Base-by-base conservation (phyloP, 352 stramenopile species). In the Phytophthora chlamydospora region DNA sequence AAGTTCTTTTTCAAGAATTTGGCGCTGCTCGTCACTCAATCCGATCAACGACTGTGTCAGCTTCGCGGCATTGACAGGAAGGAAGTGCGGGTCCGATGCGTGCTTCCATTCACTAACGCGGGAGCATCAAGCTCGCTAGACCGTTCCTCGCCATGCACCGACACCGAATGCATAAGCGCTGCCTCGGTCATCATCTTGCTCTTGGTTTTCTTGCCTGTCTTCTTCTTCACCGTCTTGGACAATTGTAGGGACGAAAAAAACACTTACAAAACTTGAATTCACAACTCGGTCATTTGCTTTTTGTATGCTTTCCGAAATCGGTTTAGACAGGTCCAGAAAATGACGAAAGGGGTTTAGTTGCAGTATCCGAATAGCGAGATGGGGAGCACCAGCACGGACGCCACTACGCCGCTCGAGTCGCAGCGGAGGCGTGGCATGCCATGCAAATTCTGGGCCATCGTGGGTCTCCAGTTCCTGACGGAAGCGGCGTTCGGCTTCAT, bases 401-500 rank as follows among this genome's bases (percentile, higher is more conserved):
- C 43, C 21, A 47, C 19, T 12, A 41, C 55, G 2, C 38, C 32
- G 32, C 53, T 9, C 32, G 59, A 39, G 41, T 34, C 55, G 13
- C 54, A 54, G 17, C n/a, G 35, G 33, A 50, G 38, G 33, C 35
- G 33, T 9, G 19, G 55, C 12, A 52, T 85, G 41, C 79, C 80
- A 40, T 58, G 47, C 45, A 68, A 73, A 55, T 76, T 91, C 47
- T 42, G 55, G 27, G 59, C 75, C 50, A 75, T 90, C 10, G 60
- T 84, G 4, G 80, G 68, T 10, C 77, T 92, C 14, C 68, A 71
- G 13, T 67, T 90, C 40, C 54, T 93, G 9, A 76, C 84, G 58
- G 72, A 76, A 47, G 73, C 85, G 49, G 82, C 82, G 24, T 90
- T 87, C 50, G 84, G 84, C 13, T 75, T 93, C 58, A 71, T 93